Conservation (phyloP, 2,329 filamentous ascomycete species). For the Phaeosphaeria sp. region DNA sequence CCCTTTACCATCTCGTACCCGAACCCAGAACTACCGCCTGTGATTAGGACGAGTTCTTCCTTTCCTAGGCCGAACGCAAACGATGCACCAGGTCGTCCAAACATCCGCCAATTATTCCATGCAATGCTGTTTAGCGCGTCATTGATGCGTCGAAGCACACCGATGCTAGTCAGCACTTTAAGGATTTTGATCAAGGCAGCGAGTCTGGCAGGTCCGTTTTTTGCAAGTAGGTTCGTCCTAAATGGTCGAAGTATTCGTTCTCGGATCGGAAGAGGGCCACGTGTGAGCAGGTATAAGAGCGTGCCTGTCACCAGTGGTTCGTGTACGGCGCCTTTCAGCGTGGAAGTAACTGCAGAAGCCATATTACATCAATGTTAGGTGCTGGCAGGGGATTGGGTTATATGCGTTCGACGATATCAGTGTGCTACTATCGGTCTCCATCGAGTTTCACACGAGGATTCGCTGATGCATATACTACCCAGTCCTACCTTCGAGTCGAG, state of each 20-base stretch:
- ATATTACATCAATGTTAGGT: not conserved
- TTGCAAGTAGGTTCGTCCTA: conserved; percentile 20
- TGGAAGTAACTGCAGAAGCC: conserved; percentile 5
- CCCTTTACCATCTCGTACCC: conserved; percentile 39
- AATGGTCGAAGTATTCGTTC: conserved; percentile 30
- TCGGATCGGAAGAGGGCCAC: conserved; percentile 27
- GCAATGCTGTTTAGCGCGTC: conserved; percentile 27
- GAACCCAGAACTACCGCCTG: conserved; percentile 38
- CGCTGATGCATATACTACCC: not conserved
- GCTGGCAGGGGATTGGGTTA: no score
- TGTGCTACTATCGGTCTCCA: no score
- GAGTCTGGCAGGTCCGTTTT: conserved; percentile 27
- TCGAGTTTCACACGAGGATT: not conserved
- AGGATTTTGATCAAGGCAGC: conserved; percentile 24
- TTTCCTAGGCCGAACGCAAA: conserved; percentile 31
- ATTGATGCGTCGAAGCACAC: conserved; percentile 24
- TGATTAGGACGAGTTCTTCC: conserved; percentile 36
- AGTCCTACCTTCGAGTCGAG: not conserved
- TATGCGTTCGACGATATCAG: no score
- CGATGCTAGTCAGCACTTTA: conserved; percentile 28
- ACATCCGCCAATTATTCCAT: conserved; percentile 47
- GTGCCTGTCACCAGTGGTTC: conserved; percentile 29
- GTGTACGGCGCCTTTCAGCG: conserved; percentile 5
- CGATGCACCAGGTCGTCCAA: conserved; percentile 27
- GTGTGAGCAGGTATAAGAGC: conserved; percentile 33